Conservation (phyloP, 345 rosid species). For the Carallia brachiata region DNA sequence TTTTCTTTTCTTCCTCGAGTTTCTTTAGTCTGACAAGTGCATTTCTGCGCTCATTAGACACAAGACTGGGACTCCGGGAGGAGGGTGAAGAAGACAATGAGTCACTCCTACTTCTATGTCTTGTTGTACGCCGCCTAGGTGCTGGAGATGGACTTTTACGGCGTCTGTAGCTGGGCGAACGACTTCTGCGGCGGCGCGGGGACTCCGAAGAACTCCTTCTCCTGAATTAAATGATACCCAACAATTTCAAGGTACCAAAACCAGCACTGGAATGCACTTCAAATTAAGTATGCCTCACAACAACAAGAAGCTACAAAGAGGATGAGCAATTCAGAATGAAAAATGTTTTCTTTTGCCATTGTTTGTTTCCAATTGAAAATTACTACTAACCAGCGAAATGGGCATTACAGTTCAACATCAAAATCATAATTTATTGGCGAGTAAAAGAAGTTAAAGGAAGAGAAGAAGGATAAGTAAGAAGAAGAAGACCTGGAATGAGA, state of each 20-base stretch:
- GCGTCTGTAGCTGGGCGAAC: conserved; percentile 47
- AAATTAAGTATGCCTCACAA: background rate
- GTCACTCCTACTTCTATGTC: conserved; percentile 35
- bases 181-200: conserved; percentile 39
- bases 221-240: conserved; percentile 17
- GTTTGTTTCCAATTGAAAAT: too few species aligned
- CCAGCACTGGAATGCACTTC: background rate
- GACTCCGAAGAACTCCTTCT: conserved; percentile 49
- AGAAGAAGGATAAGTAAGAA: background rate
- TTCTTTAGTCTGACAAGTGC: conserved; percentile 40
- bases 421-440: too few species aligned
- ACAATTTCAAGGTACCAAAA: background rate
- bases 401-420: too few species aligned
- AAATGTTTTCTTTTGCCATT: too few species aligned
- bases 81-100: conserved; percentile 49
- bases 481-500: conserved; percentile 35
- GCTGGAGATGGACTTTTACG: conserved; percentile 63
- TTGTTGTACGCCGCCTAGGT: conserved; percentile 42
- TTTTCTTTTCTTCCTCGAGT: conserved; percentile 57
- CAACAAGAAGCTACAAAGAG: too few species aligned
- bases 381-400: too few species aligned
- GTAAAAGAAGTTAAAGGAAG: too few species aligned
- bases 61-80: conserved; percentile 32
- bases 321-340: too few species aligned
- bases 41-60: conserved; percentile 31